Evolutionary conservation across 2,329 filamentous ascomycete species (phyloP).

Genomic region (Penicillium sp.): DNA sequence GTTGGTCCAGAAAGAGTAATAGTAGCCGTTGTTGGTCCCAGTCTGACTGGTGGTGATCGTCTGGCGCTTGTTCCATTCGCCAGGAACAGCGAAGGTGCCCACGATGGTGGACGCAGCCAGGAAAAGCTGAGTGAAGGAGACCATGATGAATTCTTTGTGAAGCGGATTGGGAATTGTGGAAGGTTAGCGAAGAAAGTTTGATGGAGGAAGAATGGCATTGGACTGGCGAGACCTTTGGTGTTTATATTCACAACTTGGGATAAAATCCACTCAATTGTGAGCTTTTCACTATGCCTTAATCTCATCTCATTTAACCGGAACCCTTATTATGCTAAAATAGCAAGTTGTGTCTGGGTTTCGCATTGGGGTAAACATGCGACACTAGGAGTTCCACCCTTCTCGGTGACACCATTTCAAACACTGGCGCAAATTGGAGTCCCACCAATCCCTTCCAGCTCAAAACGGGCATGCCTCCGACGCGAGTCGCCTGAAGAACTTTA

Average conservation of each 20-base stretch:
- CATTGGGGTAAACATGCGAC: constrained; percentile 5
- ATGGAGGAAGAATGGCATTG: neutral
- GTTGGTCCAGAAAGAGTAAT: constrained; percentile 59
- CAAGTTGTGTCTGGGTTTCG: neutral
- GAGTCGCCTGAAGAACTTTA: constrained; percentile 7
- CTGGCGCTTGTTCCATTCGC: constrained; percentile 26
- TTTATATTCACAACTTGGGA: constrained; percentile 5
- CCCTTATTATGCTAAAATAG: neutral
- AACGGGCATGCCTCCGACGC: neutral
- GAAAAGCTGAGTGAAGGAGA: constrained; percentile 35
- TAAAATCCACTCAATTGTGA: neutral
- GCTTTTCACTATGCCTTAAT: neutral
- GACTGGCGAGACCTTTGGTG: neutral
- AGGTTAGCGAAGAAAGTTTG: neutral
- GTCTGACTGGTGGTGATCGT: constrained; percentile 36
- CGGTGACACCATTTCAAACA: constrained; percentile 4
- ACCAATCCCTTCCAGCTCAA: constrained; percentile 10
- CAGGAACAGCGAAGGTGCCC: constrained; percentile 34
- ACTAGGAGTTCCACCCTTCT: constrained; percentile 1
- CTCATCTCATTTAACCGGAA: constrained; percentile 6
- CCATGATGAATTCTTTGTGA: constrained; percentile 28
- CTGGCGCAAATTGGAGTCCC: constrained; percentile 8
- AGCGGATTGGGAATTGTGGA: neutral
- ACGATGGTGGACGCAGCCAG: constrained; percentile 29
- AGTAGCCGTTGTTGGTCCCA: constrained; percentile 52